A percentile compares a stretch with the other conserved stretches of the same genome.
Evolutionary conservation across 2,329 filamentous ascomycete species (phyloP).

Genomic region (Beauveria sp.): DNA sequence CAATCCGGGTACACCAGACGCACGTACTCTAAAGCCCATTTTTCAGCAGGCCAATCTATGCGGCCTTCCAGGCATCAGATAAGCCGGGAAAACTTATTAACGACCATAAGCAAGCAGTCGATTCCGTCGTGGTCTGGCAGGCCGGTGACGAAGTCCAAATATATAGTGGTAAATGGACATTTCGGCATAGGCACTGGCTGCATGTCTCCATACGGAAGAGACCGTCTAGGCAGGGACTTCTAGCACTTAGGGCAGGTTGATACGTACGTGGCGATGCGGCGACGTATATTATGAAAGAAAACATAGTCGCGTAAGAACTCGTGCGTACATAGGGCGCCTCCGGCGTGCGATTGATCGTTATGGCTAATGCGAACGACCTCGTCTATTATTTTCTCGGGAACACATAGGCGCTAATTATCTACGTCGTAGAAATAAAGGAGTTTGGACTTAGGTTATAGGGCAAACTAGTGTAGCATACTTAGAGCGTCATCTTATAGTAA

Average conservation of each 20-base stretch:
- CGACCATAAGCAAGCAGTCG: neutral
- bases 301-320: neutral
- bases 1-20: neutral
- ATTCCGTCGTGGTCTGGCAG: neutral
- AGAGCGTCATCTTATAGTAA: no score
- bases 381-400: neutral
- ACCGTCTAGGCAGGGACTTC: neutral
- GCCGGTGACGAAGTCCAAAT: neutral
- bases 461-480: no score
- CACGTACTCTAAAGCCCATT: neutral
- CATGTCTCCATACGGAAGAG: neutral
- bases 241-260: neutral
- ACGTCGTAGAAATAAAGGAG: no score
- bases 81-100: neutral
- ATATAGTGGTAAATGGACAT: neutral
- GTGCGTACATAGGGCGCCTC: neutral
- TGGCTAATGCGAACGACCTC: neutral
- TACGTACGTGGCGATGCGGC: neutral
- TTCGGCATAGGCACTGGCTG: neutral
- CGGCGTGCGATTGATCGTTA: neutral
- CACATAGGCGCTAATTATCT: neutral
- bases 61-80: neutral
- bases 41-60: neutral
- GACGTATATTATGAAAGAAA: neutral
- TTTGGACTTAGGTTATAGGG: no score